A percentile compares a stretch with the other conserved stretches of the same genome.
Conservation (phyloP, 805 yeast species). For the Blastobotrys attinorum region DNA sequence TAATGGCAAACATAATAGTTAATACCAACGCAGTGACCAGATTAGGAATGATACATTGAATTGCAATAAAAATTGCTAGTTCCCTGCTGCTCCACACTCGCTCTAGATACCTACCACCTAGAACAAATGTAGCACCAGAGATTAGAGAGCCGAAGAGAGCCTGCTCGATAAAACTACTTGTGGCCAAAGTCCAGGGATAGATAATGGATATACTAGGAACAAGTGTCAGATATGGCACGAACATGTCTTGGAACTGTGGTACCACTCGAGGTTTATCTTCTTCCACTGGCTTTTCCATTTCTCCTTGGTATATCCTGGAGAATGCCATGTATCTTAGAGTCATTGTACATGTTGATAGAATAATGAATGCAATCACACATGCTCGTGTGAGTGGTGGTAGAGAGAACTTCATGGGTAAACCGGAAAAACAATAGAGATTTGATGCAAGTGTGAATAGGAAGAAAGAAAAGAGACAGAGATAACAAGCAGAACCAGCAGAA, state of each 20-base stretch:
- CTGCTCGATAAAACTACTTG: slow-evolving; percentile 41
- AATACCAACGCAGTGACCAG: slow-evolving; percentile 25
- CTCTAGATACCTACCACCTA: slow-evolving; percentile 58
- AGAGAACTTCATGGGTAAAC: slow-evolving; percentile 6
- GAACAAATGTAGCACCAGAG: slow-evolving; percentile 36
- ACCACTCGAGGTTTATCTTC: background rate
- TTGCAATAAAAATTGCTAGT: slow-evolving; percentile 39
- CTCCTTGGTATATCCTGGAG: background rate
- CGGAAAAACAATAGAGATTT: too few species aligned
- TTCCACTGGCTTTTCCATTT: background rate
- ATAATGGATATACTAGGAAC: slow-evolving; percentile 12
- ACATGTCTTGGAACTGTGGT: slow-evolving; percentile 8
- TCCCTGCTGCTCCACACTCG: slow-evolving; percentile 55
- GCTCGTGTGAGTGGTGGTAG: slow-evolving; percentile 16
- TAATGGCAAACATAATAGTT: slow-evolving; percentile 17
- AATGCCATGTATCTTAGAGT: slow-evolving; percentile 8
- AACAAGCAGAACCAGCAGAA: too few species aligned
- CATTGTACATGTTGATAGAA: slow-evolving; percentile 4
- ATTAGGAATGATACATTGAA: slow-evolving; percentile 34
- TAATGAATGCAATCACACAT: slow-evolving; percentile 3
- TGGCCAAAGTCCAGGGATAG: slow-evolving; percentile 45
- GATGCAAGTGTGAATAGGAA: too few species aligned
- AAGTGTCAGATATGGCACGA: slow-evolving; percentile 13
- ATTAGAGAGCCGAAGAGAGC: slow-evolving; percentile 33
- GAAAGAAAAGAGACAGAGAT: too few species aligned